Conservation (phyloP, 2,329 filamentous ascomycete genomes). For the Stagonosporopsis rhizophila region DNA sequence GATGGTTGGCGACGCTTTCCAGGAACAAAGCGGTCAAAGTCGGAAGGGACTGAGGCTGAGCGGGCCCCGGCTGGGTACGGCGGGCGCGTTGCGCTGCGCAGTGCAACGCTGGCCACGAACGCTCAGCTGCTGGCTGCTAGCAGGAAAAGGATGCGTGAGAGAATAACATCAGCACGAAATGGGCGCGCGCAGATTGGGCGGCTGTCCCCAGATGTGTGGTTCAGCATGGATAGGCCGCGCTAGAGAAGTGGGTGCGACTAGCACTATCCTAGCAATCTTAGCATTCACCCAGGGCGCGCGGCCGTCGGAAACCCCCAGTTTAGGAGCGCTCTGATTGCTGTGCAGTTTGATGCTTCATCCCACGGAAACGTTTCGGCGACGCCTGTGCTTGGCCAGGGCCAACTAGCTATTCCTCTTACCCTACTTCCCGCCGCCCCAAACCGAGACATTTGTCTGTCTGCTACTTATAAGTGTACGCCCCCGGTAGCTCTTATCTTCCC, state of each 20-base stretch:
- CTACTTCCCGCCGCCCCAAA: constrained; percentile 41
- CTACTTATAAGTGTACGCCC: constrained; percentile 41
- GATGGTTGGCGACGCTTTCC: constrained; percentile 40
- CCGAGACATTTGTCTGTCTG: constrained; percentile 36
- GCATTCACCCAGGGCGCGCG: constrained; percentile 23
- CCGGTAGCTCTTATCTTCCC: constrained; percentile 37
- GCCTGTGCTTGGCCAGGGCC: constrained; percentile 43
- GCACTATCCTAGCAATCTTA: constrained; percentile 16
- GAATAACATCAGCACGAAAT: constrained; percentile 28
- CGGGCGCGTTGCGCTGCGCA: constrained; percentile 9
- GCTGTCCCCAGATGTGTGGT: constrained; percentile 24
- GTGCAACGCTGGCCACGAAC: constrained; percentile 14
- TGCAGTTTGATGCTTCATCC: constrained; percentile 46
- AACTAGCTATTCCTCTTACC: constrained; percentile 29
- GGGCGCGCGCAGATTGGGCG: constrained; percentile 22
- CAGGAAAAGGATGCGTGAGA: constrained; percentile 23
- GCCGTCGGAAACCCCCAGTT: constrained; percentile 27
- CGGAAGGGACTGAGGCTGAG: constrained; percentile 41
- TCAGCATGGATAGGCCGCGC: constrained; percentile 29
- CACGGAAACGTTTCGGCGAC: constrained; percentile 49
- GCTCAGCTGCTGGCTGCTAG: constrained; percentile 13
- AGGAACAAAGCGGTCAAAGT: constrained; percentile 45
- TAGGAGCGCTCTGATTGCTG: constrained; percentile 28
- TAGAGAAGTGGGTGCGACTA: constrained; percentile 29
- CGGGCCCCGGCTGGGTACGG: constrained; percentile 18